These are phyloP conservation scores for Fusarium sp. DNA, from an alignment of 2,329 filamentous ascomycete genomes.

Conservation along the genomic window DNA sequence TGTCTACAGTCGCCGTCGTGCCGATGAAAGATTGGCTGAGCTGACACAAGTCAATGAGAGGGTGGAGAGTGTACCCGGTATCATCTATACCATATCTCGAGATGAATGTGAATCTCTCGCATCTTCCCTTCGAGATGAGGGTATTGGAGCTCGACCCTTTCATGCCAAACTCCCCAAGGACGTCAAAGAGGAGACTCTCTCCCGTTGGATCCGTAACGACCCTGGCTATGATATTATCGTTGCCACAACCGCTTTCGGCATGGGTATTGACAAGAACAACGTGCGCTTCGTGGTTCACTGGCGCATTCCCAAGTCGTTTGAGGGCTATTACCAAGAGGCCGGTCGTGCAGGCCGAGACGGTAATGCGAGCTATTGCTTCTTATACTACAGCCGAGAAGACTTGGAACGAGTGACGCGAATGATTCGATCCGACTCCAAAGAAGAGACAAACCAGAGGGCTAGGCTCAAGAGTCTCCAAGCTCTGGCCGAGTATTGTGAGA, in stretches of 20 bases:
- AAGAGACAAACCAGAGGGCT: constrained; percentile 55
- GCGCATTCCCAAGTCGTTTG: constrained; percentile 91
- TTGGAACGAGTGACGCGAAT: constrained; percentile 73
- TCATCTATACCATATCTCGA: constrained; percentile 80
- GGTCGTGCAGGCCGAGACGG: constrained; percentile 90
- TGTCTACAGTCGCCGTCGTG: constrained; percentile 74
- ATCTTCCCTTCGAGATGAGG: constrained; percentile 68
- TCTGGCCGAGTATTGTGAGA: constrained; percentile 83
- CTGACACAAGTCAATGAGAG: constrained; percentile 63
- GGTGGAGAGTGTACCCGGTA: constrained; percentile 72
- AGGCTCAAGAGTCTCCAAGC: constrained; percentile 69
- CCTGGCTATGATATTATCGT: constrained; percentile 89
- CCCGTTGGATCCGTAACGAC: constrained; percentile 75
- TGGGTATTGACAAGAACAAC: constrained; percentile 96
- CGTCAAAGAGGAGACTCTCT: constrained; percentile 73
- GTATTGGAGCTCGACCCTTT: constrained; percentile 76
- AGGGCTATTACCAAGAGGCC: constrained; percentile 95
- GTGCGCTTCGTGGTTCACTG: constrained; percentile 96
- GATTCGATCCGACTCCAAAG: constrained; percentile 57
- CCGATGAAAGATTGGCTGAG: constrained; percentile 65
- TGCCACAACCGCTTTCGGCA: constrained; percentile 94
- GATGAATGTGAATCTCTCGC: constrained; percentile 78
- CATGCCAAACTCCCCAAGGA: constrained; percentile 73
- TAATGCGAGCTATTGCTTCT: constrained; percentile 82
- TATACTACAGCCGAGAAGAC: constrained; percentile 92